A percentile compares a stretch with the other conserved stretches of the same genome.
Conservation (phyloP, 169 alveolate genomes). For the Plasmodium chabaudi region DNA sequence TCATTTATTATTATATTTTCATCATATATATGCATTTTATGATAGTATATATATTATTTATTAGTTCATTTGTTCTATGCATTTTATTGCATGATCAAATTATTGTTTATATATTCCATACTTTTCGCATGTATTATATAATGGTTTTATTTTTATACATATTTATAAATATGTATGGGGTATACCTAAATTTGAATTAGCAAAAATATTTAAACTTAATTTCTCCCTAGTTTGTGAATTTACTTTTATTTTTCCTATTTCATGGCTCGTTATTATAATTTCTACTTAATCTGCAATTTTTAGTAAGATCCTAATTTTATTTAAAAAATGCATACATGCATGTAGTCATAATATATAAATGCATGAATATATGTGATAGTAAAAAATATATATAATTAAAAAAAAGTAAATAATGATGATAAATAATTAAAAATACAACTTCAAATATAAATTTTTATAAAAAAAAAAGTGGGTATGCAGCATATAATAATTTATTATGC, state of each 20-base stretch:
- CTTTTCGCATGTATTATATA: neutral
- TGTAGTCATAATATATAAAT: neutral
- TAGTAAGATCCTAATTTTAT: neutral
- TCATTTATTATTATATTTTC: slow-evolving; percentile 28
- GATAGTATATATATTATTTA: neutral
- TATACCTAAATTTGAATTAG: too few species aligned
- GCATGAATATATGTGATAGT: neutral
- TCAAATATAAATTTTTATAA: neutral
- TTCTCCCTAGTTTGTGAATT: neutral
- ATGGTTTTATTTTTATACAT: too few species aligned
- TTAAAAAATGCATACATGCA: neutral
- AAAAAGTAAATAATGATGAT: neutral
- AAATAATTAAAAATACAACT: neutral
- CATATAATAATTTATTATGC: slow-evolving; percentile 1
- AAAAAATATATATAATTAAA: neutral
- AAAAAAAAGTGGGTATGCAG: neutral
- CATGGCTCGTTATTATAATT: neutral
- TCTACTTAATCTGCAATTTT: neutral
- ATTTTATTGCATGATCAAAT: neutral
- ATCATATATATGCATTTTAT: slow-evolving; percentile 31
- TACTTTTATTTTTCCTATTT: neutral
- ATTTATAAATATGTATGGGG: too few species aligned
- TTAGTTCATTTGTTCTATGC: neutral
- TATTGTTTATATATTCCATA: neutral
- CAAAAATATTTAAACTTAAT: neutral